Conservation (phyloP, 176 grass and related monocot species). For the Carex myosuroides region DNA sequence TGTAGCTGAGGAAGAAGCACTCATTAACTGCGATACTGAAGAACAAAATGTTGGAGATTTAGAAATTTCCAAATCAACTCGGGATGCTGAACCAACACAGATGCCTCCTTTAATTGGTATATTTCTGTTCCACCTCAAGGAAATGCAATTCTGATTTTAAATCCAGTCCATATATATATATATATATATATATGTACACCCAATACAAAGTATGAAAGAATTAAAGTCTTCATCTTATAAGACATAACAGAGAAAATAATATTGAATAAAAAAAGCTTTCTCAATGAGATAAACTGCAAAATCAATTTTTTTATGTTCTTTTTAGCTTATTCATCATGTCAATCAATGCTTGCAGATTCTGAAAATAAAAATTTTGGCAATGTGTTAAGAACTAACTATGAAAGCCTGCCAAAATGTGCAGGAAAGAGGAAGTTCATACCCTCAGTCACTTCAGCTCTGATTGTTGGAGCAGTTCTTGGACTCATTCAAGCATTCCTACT, state of each 20-base stretch:
- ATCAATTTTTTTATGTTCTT: background rate
- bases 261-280: background rate
- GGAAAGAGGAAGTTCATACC: slow-evolving; percentile 76
- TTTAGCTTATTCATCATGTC: background rate
- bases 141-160: background rate
- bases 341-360: slow-evolving; percentile 36
- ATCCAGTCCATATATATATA: background rate
- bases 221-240: background rate
- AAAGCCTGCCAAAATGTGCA: slow-evolving; percentile 24
- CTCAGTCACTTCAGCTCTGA: slow-evolving; percentile 77
- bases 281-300: background rate
- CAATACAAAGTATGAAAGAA: background rate
- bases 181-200: too few relatives aligned
- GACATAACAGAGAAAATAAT: background rate
- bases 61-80: slow-evolving; percentile 41
- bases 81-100: background rate
- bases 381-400: slow-evolving; percentile 27
- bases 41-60: slow-evolving; percentile 47
- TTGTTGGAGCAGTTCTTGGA: slow-evolving; percentile 79
- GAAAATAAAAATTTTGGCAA: slow-evolving; percentile 31
- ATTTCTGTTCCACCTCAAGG: background rate
- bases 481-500: slow-evolving; percentile 75
- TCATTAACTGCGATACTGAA: slow-evolving; percentile 51
- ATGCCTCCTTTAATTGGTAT: slow-evolving; percentile 31
- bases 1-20: slow-evolving; percentile 94